A percentile compares a stretch with the other conserved stretches of the same genome.
Evolutionary conservation across 768 basidiomycete species (phyloP).

Genomic region (Leccinum imitatum): DNA sequence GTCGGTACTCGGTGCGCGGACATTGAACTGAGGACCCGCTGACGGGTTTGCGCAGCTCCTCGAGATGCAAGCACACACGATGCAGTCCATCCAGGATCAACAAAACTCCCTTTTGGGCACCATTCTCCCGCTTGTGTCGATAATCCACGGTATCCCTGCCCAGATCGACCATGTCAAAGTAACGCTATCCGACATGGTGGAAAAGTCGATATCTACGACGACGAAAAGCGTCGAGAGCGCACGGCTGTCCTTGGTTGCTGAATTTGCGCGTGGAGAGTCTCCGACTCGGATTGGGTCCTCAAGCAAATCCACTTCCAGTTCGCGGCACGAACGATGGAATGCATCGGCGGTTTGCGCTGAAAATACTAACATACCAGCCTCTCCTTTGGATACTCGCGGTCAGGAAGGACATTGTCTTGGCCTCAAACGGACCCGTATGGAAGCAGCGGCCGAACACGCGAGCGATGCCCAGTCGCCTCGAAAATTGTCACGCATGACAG

Average conservation of each 20-base stretch:
- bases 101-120: constrained; percentile 39
- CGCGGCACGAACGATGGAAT: constrained; percentile 6
- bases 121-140: constrained; percentile 58
- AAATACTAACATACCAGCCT: background rate
- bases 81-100: constrained; percentile 53
- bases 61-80: constrained; percentile 53
- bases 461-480: constrained; percentile 2
- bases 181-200: constrained; percentile 18
- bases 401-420: background rate
- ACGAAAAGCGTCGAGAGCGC: constrained; percentile 14
- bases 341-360: background rate
- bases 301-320: background rate
- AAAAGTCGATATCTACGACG: constrained; percentile 18
- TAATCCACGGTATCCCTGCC: constrained; percentile 56
- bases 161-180: constrained; percentile 42
- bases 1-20: constrained; percentile 38
- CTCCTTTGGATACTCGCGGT: constrained; percentile 12
- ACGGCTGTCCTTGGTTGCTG: constrained; percentile 11
- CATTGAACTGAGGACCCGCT: constrained; percentile 10
- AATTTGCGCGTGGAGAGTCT: constrained; percentile 1
- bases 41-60: constrained; percentile 38
- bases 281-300: constrained; percentile 9
- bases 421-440: constrained; percentile 18
- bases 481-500: constrained; percentile 11
- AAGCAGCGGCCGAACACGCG: background rate